phyloP scores from a whole-genome alignment of 2,329 filamentous ascomycete genomes.

The Curvularia sp. region DNA sequence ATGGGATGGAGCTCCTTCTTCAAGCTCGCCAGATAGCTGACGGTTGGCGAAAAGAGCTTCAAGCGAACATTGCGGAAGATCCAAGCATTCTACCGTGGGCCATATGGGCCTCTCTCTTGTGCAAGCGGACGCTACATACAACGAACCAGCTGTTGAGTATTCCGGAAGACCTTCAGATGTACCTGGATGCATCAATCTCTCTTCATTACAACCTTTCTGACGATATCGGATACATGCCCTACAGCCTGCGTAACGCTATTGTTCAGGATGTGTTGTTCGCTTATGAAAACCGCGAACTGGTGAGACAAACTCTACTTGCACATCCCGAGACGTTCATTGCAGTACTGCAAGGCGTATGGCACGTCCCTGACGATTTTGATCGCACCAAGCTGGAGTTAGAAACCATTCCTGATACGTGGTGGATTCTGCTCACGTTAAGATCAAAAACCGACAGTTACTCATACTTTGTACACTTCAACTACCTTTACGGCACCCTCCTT shows the following conservation, averaged over 20 bases:
- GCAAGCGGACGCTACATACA: constrained; percentile 57
- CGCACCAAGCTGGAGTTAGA: constrained; percentile 16
- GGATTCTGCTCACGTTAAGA: constrained; percentile 43
- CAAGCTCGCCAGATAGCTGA: constrained; percentile 55
- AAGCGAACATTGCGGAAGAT: constrained; percentile 48
- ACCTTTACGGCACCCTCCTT: constrained; percentile 58
- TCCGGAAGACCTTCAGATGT: constrained; percentile 30
- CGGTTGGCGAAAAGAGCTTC: constrained; percentile 61
- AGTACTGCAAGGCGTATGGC: constrained; percentile 56
- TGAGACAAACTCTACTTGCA: constrained; percentile 49
- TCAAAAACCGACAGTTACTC: constrained; percentile 33
- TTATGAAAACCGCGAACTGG: constrained; percentile 44
- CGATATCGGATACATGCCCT: constrained; percentile 48
- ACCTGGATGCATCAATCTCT: constrained; percentile 53
- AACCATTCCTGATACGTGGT: constrained; percentile 33
- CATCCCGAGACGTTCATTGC: constrained; percentile 38
- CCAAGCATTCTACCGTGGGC: constrained; percentile 56
- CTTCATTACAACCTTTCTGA: constrained; percentile 59
- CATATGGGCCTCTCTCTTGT: constrained; percentile 65
- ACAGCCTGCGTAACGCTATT: constrained; percentile 50
- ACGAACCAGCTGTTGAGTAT: not conserved
- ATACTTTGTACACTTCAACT: constrained; percentile 53
- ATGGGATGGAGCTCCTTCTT: constrained; percentile 47
- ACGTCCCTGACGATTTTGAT: constrained; percentile 36
- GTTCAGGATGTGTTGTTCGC: constrained; percentile 59